Evolutionary conservation across 2,329 filamentous ascomycete genomes (phyloP).

Genomic region (Trichoderma sp.): DNA sequence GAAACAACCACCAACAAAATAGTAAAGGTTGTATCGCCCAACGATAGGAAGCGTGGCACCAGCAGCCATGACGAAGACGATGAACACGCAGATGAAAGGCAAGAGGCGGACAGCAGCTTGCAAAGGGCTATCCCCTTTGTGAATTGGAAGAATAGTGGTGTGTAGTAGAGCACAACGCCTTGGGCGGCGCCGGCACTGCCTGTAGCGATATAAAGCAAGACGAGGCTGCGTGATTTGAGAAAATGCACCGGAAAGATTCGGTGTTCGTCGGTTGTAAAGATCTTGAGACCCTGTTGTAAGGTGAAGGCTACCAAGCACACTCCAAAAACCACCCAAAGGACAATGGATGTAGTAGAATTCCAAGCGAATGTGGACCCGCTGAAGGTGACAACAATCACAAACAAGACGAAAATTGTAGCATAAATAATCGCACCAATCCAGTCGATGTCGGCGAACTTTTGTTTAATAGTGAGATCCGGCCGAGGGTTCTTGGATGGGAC

Average conservation of each 20-base stretch:
- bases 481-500: neutral
- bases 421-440: neutral
- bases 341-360: neutral
- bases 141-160: neutral
- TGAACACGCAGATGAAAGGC: neutral
- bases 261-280: neutral
- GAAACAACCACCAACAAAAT: neutral
- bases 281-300: neutral
- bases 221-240: neutral
- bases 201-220: neutral
- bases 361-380: neutral
- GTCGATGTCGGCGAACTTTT: neutral
- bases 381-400: neutral
- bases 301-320: neutral
- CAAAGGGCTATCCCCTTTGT: neutral
- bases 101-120: neutral
- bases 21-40: neutral
- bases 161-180: neutral
- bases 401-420: neutral
- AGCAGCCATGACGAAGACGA: neutral
- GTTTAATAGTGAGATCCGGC: neutral
- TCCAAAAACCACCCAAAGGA: neutral
- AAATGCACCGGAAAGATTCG: neutral
- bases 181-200: neutral
- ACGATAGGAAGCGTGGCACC: neutral